These are phyloP conservation scores for Epichloe elymi DNA, from an alignment of 2,329 filamentous ascomycete genomes.

Conservation along the genomic window DNA sequence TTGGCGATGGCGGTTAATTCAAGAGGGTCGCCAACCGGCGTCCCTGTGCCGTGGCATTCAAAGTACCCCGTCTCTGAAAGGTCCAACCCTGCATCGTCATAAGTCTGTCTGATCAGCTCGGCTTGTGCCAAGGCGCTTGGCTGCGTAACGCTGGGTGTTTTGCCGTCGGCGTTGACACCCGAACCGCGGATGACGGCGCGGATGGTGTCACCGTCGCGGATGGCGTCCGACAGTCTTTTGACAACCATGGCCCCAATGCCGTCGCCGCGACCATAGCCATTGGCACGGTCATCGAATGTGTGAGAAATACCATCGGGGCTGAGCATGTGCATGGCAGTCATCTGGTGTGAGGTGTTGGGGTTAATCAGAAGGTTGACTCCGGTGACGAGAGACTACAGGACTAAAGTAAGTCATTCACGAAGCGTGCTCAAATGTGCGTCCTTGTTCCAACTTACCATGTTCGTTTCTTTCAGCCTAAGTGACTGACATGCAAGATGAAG, in stretches of 20 bases:
- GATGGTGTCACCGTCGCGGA: constrained; percentile 27
- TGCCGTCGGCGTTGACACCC: not conserved
- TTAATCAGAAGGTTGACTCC: constrained; percentile 7
- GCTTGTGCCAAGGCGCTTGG: constrained; percentile 7
- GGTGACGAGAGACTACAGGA: not conserved
- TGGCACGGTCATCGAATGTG: constrained; percentile 21
- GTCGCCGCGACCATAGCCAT: constrained; percentile 34
- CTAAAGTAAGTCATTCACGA: no score
- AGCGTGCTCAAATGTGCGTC: no score
- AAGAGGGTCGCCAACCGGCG: constrained; percentile 15
- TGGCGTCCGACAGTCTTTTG: constrained; percentile 28
- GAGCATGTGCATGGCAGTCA: not conserved
- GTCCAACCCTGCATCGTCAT: constrained; percentile 9
- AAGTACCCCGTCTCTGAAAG: constrained; percentile 16
- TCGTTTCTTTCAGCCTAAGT: constrained; percentile 1
- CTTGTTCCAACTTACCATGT: not conserved
- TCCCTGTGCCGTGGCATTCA: constrained; percentile 30
- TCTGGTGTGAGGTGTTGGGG: not conserved
- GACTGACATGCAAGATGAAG: constrained; percentile 14
- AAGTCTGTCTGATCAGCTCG: not conserved
- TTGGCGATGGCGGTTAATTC: constrained; percentile 18
- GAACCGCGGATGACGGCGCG: constrained; percentile 6
- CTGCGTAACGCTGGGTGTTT: not conserved
- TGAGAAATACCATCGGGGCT: constrained; percentile 14
- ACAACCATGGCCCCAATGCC: constrained; percentile 27